A percentile compares a stretch with the other conserved stretches of the same genome.
Evolutionary conservation across 805 yeast species (phyloP).

Genomic region (Starmerella geochares): DNA sequence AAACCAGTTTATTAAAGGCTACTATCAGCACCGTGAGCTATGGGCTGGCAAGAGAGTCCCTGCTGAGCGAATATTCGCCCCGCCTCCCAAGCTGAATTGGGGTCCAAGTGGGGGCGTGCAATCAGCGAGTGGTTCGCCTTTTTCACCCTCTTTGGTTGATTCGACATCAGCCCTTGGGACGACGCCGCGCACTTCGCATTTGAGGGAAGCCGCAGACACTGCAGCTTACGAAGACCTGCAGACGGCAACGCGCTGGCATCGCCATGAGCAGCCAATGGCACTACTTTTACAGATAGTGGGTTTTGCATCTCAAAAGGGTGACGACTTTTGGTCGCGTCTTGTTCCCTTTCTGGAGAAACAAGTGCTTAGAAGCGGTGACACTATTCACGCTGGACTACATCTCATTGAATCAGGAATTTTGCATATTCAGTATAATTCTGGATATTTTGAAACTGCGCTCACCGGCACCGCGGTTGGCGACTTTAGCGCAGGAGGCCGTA

Average conservation of each 20-base stretch:
- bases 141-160: neutral
- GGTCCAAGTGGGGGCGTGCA: neutral
- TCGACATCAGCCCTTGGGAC: slow-evolving; percentile 16
- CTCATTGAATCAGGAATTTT: slow-evolving; percentile 39
- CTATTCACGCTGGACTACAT: slow-evolving; percentile 16
- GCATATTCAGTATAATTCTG: slow-evolving; percentile 35
- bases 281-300: slow-evolving; percentile 55
- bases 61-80: neutral
- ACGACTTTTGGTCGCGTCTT: slow-evolving; percentile 55
- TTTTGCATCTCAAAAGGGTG: slow-evolving; percentile 43
- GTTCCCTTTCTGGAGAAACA: slow-evolving; percentile 40
- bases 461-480: slow-evolving; percentile 74
- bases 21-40: slow-evolving; percentile 31
- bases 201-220: slow-evolving; percentile 31
- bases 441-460: slow-evolving; percentile 43
- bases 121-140: neutral
- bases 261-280: slow-evolving; percentile 48
- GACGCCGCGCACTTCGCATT: slow-evolving; percentile 24
- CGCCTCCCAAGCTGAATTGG: neutral
- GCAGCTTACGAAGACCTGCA: slow-evolving; percentile 30
- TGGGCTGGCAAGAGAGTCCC: neutral
- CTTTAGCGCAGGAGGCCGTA: slow-evolving; percentile 16
- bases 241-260: slow-evolving; percentile 29
- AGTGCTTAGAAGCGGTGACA: slow-evolving; percentile 8
- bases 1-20: slow-evolving; percentile 65